Base-by-base conservation (phyloP, 208 protist genomes). In the Wallacemonas sp. region DNA sequence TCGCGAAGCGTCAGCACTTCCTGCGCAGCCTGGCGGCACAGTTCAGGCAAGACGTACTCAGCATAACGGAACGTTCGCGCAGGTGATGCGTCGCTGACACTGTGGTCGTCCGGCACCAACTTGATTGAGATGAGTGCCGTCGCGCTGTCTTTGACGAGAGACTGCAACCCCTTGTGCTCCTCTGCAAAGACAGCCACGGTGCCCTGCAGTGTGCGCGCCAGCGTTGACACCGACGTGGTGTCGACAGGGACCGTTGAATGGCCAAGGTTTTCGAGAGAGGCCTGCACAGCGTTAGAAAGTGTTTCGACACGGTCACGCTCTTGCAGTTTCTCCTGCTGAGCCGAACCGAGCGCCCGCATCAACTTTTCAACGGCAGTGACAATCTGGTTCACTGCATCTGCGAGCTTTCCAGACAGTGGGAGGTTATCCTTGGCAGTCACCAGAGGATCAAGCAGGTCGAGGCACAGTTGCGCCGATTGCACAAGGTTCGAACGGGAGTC, bases 31-130 rank as follows among this genome's bases (percentile, higher is more conserved):
- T 49, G 38, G 26, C 57, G 34, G 29, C 57, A 63, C 1, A 63
- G 6, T n/a, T 63, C 57, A 32, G 57, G 57, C 19, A 63, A 21
- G 3, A 63, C 57, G 38, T 63, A 63, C 57, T 48, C 49, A 14
- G 57, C 57, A 26, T 38, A 63, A 21, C 38, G 57, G 16, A 58
- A n/a, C n/a, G 16, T 19, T 9, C 4, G 32, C 32, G 52, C 29
- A 16, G 17, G 16, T 17, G 6, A 30, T 5, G 12, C 12, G 9
- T 3, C 29, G 6, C 26, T 5, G 11, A n/a, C 30, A n/a, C 23
- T 5, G 8, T 8, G 12, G 16, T 58, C 52, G n/a, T 26, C 30
- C 2, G 26, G 0, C 17, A 8, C 30, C 12, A 41, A 11, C 30
- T 21, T 9, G 8, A 58, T 16, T 8, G 52, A 24, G 6, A 58